Base-by-base conservation (phyloP, 2,329 filamentous ascomycete genomes). In the Fusarium sp. region DNA sequence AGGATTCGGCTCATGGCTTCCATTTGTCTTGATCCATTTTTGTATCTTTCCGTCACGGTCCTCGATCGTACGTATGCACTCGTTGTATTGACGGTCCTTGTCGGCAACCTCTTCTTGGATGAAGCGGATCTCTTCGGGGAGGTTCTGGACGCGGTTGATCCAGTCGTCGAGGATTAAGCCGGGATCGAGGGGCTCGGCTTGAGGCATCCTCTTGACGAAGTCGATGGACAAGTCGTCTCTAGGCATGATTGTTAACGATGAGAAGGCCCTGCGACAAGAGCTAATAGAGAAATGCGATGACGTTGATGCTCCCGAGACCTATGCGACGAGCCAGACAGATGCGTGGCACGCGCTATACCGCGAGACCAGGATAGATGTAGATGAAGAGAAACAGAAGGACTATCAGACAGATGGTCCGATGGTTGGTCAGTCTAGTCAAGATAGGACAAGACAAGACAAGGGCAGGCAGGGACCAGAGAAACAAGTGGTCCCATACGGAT, bases 51-150 rank as follows among this genome's bases (percentile, higher is more conserved):
- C 85, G 75, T 97, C 93, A 69, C 91, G 89, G 61, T 91, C 89
- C 40, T 89, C 87, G 75, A 94, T 93, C 68, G 87, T 85, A 65
- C 88, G 85, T 61, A 90, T 83, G 76, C 91, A 90, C 47, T 93
- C 89, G 75, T 88, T 84, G 71, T 93, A 91, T 69, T 89, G 85
- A 50, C 88, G 86, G 77, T 97, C 93, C 79, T 94, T 95, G 77
- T 92, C 91, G 75, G 89, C 85, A 67, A 95, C 92, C 80, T 96
- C 93, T 76, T 94, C 92, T 75, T 94, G 91, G 66, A 95, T 86
- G 81, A 94, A 94, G 21, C 91, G 90, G 62, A 96, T 90, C 80
- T 96, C 93, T 67, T 93, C 91, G 65, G 92, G 92, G 28, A 95
- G 85, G 75, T 96, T 96, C 73, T 92, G 89, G 21, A 92, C 91